phyloP scores from a whole-genome alignment of 129 eudicot genomes.

The Silybum marianum region DNA sequence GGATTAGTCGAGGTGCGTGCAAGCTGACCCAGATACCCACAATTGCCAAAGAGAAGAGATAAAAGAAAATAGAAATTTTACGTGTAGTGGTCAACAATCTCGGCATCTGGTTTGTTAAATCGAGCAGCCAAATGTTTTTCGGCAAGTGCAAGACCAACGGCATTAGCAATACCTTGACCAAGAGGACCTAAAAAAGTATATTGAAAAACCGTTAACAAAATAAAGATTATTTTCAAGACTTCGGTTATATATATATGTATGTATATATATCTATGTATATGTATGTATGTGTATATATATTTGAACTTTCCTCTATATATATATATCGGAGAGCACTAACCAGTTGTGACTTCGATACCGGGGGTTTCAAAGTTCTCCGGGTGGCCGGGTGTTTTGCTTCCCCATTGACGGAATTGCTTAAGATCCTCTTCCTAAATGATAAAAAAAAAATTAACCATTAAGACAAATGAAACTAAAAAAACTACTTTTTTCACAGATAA shows the following conservation, averaged over 20 bases:
- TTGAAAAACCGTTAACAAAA: neutral
- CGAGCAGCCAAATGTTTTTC: conserved; percentile 65
- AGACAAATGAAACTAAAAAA: neutral
- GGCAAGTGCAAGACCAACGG: conserved; percentile 66
- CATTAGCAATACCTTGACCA: conserved; percentile 72
- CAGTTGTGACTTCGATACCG: conserved; percentile 73
- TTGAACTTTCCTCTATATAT: no score
- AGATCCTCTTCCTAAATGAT: conserved; percentile 55
- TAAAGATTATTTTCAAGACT: neutral
- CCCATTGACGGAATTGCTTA: conserved; percentile 63
- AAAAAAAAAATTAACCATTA: neutral
- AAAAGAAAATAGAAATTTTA: conserved; percentile 16
- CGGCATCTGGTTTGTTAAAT: conserved; percentile 57
- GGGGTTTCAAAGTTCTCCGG: conserved; percentile 75
- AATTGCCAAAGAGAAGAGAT: neutral
- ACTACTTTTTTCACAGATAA: no score
- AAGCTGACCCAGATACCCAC: neutral
- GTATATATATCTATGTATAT: no score
- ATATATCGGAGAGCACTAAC: conserved; percentile 21
- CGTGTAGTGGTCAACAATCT: conserved; percentile 71
- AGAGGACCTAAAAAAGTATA: conserved; percentile 55
- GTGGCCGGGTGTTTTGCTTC: conserved; percentile 74
- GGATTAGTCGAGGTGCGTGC: neutral
- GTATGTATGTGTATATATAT: no score
- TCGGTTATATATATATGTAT: neutral